Evolutionary conservation across 106 monocot genomes (phyloP).

Genomic region (Platanthera guangdongensis): DNA sequence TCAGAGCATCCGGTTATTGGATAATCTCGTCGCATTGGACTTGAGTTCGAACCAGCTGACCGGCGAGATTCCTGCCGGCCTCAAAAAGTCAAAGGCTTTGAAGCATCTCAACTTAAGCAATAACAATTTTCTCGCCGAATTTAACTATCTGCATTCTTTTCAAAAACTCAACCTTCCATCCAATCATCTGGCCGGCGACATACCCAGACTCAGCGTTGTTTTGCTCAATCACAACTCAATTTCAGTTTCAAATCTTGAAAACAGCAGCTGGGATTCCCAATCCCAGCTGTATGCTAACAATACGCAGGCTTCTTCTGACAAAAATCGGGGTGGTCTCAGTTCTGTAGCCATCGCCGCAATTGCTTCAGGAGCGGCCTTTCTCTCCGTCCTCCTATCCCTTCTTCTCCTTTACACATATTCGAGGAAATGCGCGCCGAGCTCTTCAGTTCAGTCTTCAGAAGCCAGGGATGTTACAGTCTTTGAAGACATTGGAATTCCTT

Average conservation of each 20-base stretch:
- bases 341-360: conserved; percentile 79
- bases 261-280: conserved; percentile 9
- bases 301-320: conserved; percentile 11
- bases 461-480: conserved; percentile 64
- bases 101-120: conserved; percentile 42
- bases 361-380: conserved; percentile 71
- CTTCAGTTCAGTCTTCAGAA: conserved; percentile 32
- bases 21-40: conserved; percentile 40
- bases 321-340: conserved; percentile 33
- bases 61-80: conserved; percentile 46
- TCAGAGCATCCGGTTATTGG: conserved; percentile 28
- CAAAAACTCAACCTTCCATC: conserved; percentile 60
- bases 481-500: conserved; percentile 67
- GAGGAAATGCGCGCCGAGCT: conserved; percentile 48
- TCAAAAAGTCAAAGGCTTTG: conserved; percentile 42
- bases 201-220: conserved; percentile 53
- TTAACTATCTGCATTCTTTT: conserved; percentile 44
- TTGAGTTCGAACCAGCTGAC: conserved; percentile 45
- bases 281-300: conserved; percentile 19
- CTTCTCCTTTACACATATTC: conserved; percentile 65
- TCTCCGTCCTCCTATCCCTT: conserved; percentile 64
- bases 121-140: conserved; percentile 62
- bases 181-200: conserved; percentile 66
- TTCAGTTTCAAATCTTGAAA: conserved; percentile 27
- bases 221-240: conserved; percentile 54